Base-by-base conservation (phyloP, 805 yeast genomes). In the Yamadazyma tumulicola region DNA sequence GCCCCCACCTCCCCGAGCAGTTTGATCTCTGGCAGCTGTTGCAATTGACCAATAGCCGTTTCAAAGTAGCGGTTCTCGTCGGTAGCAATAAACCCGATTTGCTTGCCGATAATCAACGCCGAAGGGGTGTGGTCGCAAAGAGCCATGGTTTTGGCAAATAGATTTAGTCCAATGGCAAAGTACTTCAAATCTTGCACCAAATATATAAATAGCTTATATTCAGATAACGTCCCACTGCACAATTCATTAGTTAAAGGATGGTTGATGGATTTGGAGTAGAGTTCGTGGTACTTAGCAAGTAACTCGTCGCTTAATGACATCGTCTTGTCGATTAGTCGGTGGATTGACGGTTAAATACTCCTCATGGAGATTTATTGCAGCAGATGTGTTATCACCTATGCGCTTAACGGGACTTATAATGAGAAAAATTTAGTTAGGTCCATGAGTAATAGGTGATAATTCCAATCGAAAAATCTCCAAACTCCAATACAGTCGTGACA, bases 51-150 rank as follows among this genome's bases (percentile, higher is more conserved):
- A 27, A 63, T 39, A 5, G 49, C 37, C 9, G 19, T 46, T 10
- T 45, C 45, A 41, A 74, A 75, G 41, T 75, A 75, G 29, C 62
- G 61, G 45, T 73, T 72, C 43, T 75, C 80, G 35, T 64, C 69
- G 28, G 58, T 60, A 10, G 71, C 59, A 22, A 75, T 54, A 41
- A 72, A 70, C 1, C 79, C 80, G 38, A 75, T 62, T 41, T 74
- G 76, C 38, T 70, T 71, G 2, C 74, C 70, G 18, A 75, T 41
- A 0, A 51, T 49, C 16, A 72, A 52, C n/a, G 65, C 54, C 0
- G 74, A 43, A 3, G 52, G 38, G 1, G 58, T 46, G 19, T 61
- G 52, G 32, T 70, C 73, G 32, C 77, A 71, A 24, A 55, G 36
- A 2, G 74, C 61, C 13, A 75, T 54, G 2, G 68, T 56, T 37